phyloP scores from a whole-genome alignment of 2,329 filamentous ascomycete genomes.

The Xylaria sp. region DNA sequence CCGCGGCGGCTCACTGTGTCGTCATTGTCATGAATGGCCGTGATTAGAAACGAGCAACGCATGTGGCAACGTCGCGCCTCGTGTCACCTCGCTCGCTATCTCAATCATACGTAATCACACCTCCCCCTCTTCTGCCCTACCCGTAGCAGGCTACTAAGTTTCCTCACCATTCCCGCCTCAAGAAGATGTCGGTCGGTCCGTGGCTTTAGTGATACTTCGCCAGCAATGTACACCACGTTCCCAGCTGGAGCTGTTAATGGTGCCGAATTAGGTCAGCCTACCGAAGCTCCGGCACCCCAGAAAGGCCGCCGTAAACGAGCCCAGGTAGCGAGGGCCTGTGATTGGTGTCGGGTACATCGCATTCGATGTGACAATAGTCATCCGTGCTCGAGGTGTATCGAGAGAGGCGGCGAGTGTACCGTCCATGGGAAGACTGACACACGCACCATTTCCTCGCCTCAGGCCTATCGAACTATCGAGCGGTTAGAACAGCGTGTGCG shows the following conservation, averaged over 20 bases:
- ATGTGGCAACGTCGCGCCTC: neutral
- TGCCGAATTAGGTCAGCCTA: neutral
- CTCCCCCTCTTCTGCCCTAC: neutral
- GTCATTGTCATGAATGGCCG: no score
- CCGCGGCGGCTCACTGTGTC: no score
- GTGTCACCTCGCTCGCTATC: neutral
- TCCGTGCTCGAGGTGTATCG: constrained; percentile 47
- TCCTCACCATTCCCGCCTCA: neutral
- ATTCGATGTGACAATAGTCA: constrained; percentile 47
- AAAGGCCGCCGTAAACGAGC: neutral
- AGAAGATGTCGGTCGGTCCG: neutral
- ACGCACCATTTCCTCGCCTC: constrained; percentile 30
- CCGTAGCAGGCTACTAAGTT: neutral
- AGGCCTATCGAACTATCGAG: constrained; percentile 44
- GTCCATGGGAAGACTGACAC: constrained; percentile 26
- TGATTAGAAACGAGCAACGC: neutral
- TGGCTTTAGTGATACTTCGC: neutral
- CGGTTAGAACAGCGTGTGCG: constrained; percentile 39
- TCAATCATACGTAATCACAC: neutral
- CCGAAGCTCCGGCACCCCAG: neutral
- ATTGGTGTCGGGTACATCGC: constrained; percentile 46
- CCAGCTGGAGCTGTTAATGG: neutral
- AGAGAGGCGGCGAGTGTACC: constrained; percentile 43
- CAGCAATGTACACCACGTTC: neutral
- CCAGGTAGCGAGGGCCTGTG: neutral